Percentiles rank a stretch among this genome's conserved stretches.
These are phyloP conservation scores for Spergularia marina DNA, from an alignment of 148 eudicot species.

Conservation along the genomic window DNA sequence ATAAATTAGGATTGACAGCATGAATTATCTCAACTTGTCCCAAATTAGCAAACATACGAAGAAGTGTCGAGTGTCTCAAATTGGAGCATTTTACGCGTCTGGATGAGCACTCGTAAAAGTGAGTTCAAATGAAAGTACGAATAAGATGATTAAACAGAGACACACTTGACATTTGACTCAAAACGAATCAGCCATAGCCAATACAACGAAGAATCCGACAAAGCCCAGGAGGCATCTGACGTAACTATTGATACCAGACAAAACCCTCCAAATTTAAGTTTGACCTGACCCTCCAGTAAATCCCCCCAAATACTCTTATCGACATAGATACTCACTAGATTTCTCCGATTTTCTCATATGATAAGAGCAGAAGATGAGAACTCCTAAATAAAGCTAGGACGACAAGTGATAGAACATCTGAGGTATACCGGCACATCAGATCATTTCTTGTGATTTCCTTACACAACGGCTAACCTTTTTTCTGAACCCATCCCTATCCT, in stretches of 20 bases:
- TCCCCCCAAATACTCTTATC: conserved; percentile 20
- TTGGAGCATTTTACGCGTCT: too few species aligned
- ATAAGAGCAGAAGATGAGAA: conserved; percentile 11
- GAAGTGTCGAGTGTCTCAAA: too few species aligned
- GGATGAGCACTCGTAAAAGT: too few species aligned
- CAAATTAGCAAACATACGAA: too few species aligned
- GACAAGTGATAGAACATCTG: conserved; percentile 9
- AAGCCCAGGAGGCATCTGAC: conserved; percentile 10
- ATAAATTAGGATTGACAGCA: too few species aligned
- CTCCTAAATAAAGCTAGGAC: conserved; percentile 10
- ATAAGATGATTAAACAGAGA: conserved; percentile 12
- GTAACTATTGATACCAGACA: conserved; percentile 16
- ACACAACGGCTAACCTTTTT: conserved; percentile 47
- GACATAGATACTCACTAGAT: conserved; percentile 15
- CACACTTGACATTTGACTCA: conserved; percentile 17
- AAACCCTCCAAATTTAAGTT: conserved; percentile 1
- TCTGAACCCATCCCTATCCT: conserved; percentile 40
- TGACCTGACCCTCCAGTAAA: not conserved
- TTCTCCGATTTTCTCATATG: not conserved
- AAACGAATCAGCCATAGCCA: conserved; percentile 16
- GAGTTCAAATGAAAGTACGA: not conserved
- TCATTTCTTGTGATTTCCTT: conserved; percentile 46
- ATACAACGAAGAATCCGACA: conserved; percentile 12
- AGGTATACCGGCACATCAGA: conserved; percentile 24
- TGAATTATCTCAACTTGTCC: too few species aligned